Percentiles rank a stretch among this genome's conserved stretches.
These are phyloP conservation scores for Termitomyces eurrhizus DNA, from an alignment of 768 basidiomycete species.

Conservation along the genomic window DNA sequence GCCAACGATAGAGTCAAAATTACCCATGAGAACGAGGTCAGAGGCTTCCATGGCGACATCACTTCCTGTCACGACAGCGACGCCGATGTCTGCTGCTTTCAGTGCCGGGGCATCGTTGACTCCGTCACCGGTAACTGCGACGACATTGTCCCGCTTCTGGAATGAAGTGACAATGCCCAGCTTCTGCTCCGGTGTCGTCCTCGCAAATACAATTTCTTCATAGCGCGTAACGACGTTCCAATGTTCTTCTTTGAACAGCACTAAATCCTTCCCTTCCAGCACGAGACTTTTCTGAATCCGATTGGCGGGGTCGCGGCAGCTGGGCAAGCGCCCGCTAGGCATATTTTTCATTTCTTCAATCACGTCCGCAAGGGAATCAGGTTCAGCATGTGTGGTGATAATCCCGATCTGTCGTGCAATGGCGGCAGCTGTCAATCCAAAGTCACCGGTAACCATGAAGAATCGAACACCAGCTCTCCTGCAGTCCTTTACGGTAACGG, in stretches of 20 bases:
- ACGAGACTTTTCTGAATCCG: constrained; percentile 32
- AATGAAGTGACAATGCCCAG: constrained; percentile 4
- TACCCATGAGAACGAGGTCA: background rate
- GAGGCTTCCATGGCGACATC: background rate
- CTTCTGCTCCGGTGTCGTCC: constrained; percentile 58
- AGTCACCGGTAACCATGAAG: constrained; percentile 57
- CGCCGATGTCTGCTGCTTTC: background rate
- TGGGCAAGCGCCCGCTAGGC: background rate
- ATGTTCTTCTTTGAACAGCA: constrained; percentile 28
- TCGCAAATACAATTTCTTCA: constrained; percentile 44
- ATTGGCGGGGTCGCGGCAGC: constrained; percentile 20
- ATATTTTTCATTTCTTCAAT: background rate
- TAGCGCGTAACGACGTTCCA: constrained; percentile 37
- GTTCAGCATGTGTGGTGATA: constrained; percentile 29
- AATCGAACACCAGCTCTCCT: constrained; percentile 51
- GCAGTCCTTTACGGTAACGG: constrained; percentile 40
- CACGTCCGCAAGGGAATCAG: constrained; percentile 6
- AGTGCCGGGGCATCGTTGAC: constrained; percentile 1
- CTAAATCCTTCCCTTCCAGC: constrained; percentile 40
- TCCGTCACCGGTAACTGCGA: background rate
- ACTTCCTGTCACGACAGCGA: background rate
- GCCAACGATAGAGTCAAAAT: background rate
- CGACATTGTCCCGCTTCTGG: background rate
- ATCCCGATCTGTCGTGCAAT: constrained; percentile 44
- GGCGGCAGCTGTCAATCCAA: constrained; percentile 46